Evolutionary conservation across 306 rosid species (phyloP), one percentile per base, ranked within the genome.

Genomic region (Quercus engelmannii): DNA sequence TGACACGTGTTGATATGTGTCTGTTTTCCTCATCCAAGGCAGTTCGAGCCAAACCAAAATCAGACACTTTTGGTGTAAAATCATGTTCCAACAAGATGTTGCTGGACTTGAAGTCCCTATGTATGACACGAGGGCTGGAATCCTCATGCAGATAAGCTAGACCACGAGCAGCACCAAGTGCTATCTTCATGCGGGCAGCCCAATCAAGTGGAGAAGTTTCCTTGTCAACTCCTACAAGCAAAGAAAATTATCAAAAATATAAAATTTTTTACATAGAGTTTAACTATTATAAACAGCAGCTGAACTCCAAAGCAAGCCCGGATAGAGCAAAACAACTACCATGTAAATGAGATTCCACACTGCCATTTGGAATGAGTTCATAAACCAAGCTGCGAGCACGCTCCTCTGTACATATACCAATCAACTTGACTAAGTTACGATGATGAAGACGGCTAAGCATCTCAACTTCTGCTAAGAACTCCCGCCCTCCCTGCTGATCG

Each of bases 361-460:
- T 95, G 82, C 99, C 98, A 80, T 95, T 95, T 68, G 99, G 90
- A 83, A 95, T 84, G 82, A 95, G 96, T 85, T 95, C 99, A 74
- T 95, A 95, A 62, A 95, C 93, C 76, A 95, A 86, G 88, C 97
- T 89, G 58, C 99, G 97, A 83, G 67, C 73, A 77, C 74, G 91
- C 65, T 82, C 88, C 77, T 93, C 99, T 15, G 92, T 77, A 49
- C 99, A 93, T 83, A 91, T 95, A 65, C 98, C 99, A 65, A 95
- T 91, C 89, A 95, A 79, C 89, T 91, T 95, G 70, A 95, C 99
- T 87, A 95, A 85, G 73, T 95, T 95, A 79, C 99, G 89, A 84
- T 95, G 99, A 83, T 95, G 99, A 81, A 92, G 98, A 67, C 98
- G 99, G 85, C 98, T 93, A 74, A 95, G 98, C 98, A 95, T 95